phyloP scores from a whole-genome alignment of 176 grass and related monocot genomes.

The Echinochloa phyllopogon region DNA sequence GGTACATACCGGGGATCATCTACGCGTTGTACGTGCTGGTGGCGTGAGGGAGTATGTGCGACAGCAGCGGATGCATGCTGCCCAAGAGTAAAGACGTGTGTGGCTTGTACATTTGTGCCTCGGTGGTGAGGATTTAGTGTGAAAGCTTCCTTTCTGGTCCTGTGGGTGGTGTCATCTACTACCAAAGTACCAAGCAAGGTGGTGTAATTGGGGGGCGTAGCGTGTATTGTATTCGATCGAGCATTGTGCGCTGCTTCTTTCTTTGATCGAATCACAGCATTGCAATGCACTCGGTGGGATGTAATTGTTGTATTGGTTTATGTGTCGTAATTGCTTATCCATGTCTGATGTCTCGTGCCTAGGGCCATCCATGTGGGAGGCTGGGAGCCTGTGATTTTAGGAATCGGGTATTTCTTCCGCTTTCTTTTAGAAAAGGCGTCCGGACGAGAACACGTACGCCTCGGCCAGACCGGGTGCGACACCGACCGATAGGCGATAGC shows the following conservation, averaged over 20 bases:
- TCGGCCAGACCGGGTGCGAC: too few species aligned
- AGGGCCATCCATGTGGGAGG: not conserved
- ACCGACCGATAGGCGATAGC: too few species aligned
- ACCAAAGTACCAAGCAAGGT: too few species aligned
- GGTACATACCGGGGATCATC: constrained; percentile 79
- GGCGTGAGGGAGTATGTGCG: not conserved
- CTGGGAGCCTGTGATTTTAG: too few species aligned
- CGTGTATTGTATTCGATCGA: not conserved
- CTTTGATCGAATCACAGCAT: not conserved
- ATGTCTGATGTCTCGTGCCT: not conserved
- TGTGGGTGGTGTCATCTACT: not conserved
- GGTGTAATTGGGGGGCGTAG: not conserved
- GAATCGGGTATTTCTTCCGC: too few species aligned
- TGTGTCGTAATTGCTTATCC: not conserved
- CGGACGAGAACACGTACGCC: too few species aligned
- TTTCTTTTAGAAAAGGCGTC: too few species aligned
- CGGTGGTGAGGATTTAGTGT: not conserved
- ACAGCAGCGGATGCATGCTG: not conserved
- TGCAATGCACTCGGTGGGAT: not conserved
- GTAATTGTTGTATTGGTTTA: not conserved
- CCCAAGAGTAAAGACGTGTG: not conserved
- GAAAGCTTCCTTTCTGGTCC: too few species aligned
- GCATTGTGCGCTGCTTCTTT: not conserved
- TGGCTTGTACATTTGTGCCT: not conserved
- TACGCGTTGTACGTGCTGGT: constrained; percentile 76